phyloP scores from a whole-genome alignment of 2,329 filamentous ascomycete genomes.

The Cercospora sojina region DNA sequence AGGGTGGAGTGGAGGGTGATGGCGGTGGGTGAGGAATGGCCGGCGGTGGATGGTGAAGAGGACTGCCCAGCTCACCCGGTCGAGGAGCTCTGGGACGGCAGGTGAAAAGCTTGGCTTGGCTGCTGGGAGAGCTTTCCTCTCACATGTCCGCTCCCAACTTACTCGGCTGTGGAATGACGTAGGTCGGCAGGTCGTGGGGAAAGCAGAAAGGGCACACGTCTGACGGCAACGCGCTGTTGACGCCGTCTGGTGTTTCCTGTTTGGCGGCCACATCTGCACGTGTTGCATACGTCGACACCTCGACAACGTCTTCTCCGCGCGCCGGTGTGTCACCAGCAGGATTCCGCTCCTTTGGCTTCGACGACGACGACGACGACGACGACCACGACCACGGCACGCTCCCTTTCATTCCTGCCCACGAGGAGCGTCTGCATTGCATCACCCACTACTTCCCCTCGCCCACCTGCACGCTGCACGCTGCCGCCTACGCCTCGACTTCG shows the following conservation, averaged over 20 bases:
- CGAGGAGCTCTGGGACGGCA: not conserved
- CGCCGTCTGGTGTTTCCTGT: conserved; percentile 1
- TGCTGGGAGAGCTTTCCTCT: not conserved
- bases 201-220: not conserved
- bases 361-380: not conserved
- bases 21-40: not conserved
- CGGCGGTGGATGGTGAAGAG: not conserved
- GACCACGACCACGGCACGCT: not conserved
- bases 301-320: not conserved
- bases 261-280: not conserved
- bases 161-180: not conserved
- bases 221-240: not conserved
- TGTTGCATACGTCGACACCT: not conserved
- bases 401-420: not conserved
- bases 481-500: not conserved
- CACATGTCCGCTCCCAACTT: not conserved
- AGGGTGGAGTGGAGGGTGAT: conserved; percentile 5
- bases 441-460: not conserved
- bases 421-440: conserved; percentile 4
- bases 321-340: not conserved
- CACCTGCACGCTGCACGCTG: not conserved
- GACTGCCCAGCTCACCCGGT: not conserved
- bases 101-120: not conserved
- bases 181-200: not conserved
- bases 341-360: conserved; percentile 5